Evolutionary conservation across 1,284 basidiomycete species (phyloP).

Genomic region (Cryptococcus sp.): DNA sequence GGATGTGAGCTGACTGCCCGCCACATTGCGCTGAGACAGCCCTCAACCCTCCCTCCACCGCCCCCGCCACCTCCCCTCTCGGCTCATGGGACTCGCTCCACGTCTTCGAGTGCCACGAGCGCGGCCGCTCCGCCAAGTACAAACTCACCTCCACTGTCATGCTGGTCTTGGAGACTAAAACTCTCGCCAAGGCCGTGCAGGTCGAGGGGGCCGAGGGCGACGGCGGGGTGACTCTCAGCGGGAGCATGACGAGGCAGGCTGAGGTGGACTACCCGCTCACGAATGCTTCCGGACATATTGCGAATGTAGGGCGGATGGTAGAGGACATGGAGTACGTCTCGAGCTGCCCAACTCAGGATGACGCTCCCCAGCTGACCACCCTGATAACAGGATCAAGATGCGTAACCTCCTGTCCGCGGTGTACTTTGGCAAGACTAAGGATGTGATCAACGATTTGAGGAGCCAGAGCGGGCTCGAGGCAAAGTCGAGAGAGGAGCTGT

Average conservation of each 20-base stretch:
- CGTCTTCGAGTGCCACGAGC: conserved; percentile 89
- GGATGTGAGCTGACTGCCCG: not conserved
- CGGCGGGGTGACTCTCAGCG: conserved; percentile 80
- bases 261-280: conserved; percentile 82
- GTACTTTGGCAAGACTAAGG: conserved; percentile 96
- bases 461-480: conserved; percentile 82
- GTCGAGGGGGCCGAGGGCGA: conserved; percentile 52
- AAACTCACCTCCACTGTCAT: conserved; percentile 97
- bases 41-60: conserved; percentile 6
- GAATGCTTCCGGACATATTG: conserved; percentile 75
- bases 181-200: conserved; percentile 40
- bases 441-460: conserved; percentile 86
- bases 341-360: not conserved
- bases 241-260: conserved; percentile 90
- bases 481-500: conserved; percentile 71
- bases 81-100: conserved; percentile 95
- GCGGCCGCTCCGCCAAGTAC: conserved; percentile 88
- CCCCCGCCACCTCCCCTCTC: conserved; percentile 12
- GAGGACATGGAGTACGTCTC: conserved; percentile 82
- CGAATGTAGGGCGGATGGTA: conserved; percentile 88
- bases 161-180: conserved; percentile 79
- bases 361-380: not conserved
- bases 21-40: conserved; percentile 38
- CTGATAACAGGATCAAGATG: conserved; percentile 69
- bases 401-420: conserved; percentile 93